phyloP scores from a whole-genome alignment of 1,284 basidiomycete species.

The Fomes fomentarius region DNA sequence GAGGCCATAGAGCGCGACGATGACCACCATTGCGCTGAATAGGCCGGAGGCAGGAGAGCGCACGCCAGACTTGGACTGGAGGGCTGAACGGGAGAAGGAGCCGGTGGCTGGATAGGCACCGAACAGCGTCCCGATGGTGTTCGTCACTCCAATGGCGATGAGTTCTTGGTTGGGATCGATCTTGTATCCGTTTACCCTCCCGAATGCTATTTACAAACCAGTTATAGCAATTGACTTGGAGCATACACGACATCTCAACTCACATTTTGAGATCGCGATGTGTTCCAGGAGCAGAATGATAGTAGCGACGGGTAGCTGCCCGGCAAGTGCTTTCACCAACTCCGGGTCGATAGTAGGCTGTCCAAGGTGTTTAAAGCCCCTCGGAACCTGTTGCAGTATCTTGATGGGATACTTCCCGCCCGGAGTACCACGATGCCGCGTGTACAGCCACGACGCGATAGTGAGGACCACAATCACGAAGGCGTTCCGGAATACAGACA shows the following conservation, averaged over 20 bases:
- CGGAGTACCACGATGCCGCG: slow-evolving; percentile 57
- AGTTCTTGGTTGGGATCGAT: slow-evolving; percentile 98
- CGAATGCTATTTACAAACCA: slow-evolving; percentile 71
- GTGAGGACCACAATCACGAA: slow-evolving; percentile 85
- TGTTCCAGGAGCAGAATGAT: slow-evolving; percentile 97
- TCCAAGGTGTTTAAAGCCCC: slow-evolving; percentile 80
- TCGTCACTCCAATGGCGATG: slow-evolving; percentile 97
- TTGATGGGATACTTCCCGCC: slow-evolving; percentile 81
- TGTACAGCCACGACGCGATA: slow-evolving; percentile 82
- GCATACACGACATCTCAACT: slow-evolving; percentile 26
- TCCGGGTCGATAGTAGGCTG: slow-evolving; percentile 63
- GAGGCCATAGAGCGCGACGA: slow-evolving; percentile 93
- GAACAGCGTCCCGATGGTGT: slow-evolving; percentile 85
- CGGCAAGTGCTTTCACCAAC: slow-evolving; percentile 71
- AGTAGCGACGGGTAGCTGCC: slow-evolving; percentile 88
- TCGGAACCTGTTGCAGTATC: slow-evolving; percentile 82
- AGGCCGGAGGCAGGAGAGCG: slow-evolving; percentile 93
- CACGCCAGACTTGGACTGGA: slow-evolving; percentile 96
- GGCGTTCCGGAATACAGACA: slow-evolving; percentile 82
- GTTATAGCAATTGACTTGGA: not conserved
- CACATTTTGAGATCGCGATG: slow-evolving; percentile 93
- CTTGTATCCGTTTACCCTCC: slow-evolving; percentile 95
- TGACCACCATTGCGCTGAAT: slow-evolving; percentile 85
- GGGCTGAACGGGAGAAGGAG: slow-evolving; percentile 95
- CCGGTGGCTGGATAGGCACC: slow-evolving; percentile 96